Evolutionary conservation across 2,329 filamentous ascomycete genomes (phyloP).

Genomic region (Epichloe elymi): DNA sequence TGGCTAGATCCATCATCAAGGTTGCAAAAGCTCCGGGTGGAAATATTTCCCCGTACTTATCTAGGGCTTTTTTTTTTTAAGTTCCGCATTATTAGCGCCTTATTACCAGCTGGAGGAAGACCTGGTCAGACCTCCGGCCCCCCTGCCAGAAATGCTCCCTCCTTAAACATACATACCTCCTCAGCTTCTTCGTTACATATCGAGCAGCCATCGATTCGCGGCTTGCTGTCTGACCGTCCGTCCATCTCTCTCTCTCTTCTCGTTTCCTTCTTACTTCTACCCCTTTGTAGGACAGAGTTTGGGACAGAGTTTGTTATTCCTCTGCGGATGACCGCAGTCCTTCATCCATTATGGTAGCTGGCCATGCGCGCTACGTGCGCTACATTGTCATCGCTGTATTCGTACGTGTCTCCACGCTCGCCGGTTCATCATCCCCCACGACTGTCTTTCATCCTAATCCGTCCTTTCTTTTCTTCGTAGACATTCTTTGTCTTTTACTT

Average conservation of each 20-base stretch:
- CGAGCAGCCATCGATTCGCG: neutral
- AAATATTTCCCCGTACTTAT: too few relatives aligned
- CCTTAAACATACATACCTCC: too few relatives aligned
- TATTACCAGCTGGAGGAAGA: too few relatives aligned
- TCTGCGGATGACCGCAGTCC: neutral
- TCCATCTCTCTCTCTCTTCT: neutral
- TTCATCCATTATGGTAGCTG: conserved; percentile 42
- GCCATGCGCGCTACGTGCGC: conserved; percentile 61
- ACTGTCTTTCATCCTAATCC: neutral
- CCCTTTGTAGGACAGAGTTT: neutral
- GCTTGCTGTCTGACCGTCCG: neutral
- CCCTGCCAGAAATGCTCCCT: too few relatives aligned
- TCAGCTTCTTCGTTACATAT: too few relatives aligned
- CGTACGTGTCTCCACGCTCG: conserved; percentile 38
- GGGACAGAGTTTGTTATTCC: neutral
- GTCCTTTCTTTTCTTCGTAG: conserved; percentile 19
- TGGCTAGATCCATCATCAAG: too few relatives aligned
- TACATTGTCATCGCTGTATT: conserved; percentile 73
- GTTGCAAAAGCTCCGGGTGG: too few relatives aligned
- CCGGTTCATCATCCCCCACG: neutral
- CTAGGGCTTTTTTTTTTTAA: too few relatives aligned
- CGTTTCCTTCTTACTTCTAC: neutral
- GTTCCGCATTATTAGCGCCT: too few relatives aligned
- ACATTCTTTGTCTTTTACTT: conserved; percentile 68
- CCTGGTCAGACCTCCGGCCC: too few relatives aligned